phyloP scores from a whole-genome alignment of 805 yeast genomes.

The Dipodascus geniculatus region DNA sequence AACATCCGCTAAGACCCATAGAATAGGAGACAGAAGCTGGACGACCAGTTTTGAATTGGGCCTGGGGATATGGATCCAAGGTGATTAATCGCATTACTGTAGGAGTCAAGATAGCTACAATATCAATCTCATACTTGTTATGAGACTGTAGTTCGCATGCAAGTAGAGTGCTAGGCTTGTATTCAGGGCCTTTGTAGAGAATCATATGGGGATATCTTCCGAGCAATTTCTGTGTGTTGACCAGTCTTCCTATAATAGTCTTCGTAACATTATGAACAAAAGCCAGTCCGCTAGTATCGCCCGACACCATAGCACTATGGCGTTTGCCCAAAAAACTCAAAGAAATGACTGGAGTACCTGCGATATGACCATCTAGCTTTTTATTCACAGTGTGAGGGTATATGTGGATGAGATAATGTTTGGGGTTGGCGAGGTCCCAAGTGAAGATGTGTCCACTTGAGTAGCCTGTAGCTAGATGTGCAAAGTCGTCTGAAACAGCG shows the following conservation, averaged over 20 bases:
- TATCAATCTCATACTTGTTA: slow-evolving; percentile 45
- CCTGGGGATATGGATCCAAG: slow-evolving; percentile 36
- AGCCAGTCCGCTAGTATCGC: slow-evolving; percentile 46
- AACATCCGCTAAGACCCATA: slow-evolving; percentile 31
- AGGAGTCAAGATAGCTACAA: slow-evolving; percentile 49
- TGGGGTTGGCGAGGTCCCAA: slow-evolving; percentile 46
- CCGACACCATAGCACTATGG: slow-evolving; percentile 43
- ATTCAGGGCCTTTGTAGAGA: background rate
- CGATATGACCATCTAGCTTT: slow-evolving; percentile 28
- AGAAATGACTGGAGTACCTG: slow-evolving; percentile 30
- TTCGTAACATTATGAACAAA: slow-evolving; percentile 54
- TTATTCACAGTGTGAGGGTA: slow-evolving; percentile 18
- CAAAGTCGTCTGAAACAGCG: slow-evolving; percentile 55
- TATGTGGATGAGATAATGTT: slow-evolving; percentile 21
- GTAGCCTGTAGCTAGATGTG: slow-evolving; percentile 59
- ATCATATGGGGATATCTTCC: slow-evolving; percentile 33
- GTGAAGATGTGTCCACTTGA: slow-evolving; percentile 49
- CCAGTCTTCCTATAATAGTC: slow-evolving; percentile 40
- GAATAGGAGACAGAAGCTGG: slow-evolving; percentile 29
- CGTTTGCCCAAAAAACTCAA: slow-evolving; percentile 39
- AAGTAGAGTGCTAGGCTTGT: slow-evolving; percentile 26
- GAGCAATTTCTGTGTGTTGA: slow-evolving; percentile 36
- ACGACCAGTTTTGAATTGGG: slow-evolving; percentile 42
- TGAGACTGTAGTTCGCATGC: slow-evolving; percentile 42
- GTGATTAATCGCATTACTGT: slow-evolving; percentile 41